Conservation (phyloP, 2,329 filamentous ascomycete genomes). For the Torrubiella hemipterigena region DNA sequence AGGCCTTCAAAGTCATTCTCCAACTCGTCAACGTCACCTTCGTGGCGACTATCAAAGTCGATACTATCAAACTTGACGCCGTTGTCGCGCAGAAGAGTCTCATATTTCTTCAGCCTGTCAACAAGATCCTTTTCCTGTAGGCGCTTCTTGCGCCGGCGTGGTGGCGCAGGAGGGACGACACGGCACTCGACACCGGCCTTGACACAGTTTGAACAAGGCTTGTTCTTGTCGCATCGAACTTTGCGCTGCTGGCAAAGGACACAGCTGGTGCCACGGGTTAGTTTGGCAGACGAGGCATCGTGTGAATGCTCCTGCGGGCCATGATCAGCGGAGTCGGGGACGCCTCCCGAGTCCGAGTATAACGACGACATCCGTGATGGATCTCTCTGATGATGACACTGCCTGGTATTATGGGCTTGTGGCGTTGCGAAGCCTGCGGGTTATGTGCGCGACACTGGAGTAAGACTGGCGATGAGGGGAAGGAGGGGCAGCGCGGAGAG, state of each 20-base stretch:
- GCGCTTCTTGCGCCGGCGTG: conserved; percentile 47
- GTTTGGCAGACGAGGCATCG: conserved; percentile 36
- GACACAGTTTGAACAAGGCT: conserved; percentile 59
- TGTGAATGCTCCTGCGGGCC: conserved; percentile 12
- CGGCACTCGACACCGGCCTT: conserved; percentile 50
- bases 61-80: conserved; percentile 59
- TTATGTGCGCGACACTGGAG: too few species aligned
- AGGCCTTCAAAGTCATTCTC: conserved; percentile 43
- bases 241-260: conserved; percentile 67
- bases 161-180: conserved; percentile 43
- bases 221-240: conserved; percentile 60
- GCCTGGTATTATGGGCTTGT: too few species aligned
- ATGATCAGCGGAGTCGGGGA: too few species aligned
- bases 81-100: conserved; percentile 51
- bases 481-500: too few species aligned
- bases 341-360: too few species aligned
- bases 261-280: conserved; percentile 52
- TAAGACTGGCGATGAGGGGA: too few species aligned
- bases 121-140: conserved; percentile 60
- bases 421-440: conserved; percentile 2
- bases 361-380: conserved; percentile 17
- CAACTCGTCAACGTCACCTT: conserved; percentile 43
- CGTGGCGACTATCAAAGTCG: conserved; percentile 28
- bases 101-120: conserved; percentile 57
- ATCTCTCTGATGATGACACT: too few species aligned